These are phyloP conservation scores for Candida glucosophila DNA, from an alignment of 1,139 yeast genomes.

Conservation along the genomic window DNA sequence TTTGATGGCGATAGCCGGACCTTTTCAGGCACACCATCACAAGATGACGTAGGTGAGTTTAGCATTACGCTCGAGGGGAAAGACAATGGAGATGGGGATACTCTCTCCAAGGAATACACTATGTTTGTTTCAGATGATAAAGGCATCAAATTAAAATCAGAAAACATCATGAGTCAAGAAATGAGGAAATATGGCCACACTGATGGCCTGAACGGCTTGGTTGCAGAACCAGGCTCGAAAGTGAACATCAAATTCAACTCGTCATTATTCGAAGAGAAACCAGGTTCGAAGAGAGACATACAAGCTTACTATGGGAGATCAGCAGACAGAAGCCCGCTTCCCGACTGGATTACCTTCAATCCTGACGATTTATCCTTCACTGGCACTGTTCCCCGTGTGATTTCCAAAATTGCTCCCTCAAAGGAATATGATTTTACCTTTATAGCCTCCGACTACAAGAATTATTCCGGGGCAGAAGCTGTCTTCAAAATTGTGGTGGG, in stretches of 20 bases:
- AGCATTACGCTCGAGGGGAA: conserved; percentile 51
- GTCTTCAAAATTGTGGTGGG: conserved; percentile 73
- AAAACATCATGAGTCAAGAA: conserved; percentile 36
- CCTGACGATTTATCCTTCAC: conserved; percentile 54
- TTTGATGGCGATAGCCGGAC: conserved; percentile 58
- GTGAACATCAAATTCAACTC: conserved; percentile 57
- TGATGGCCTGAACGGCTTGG: conserved; percentile 67
- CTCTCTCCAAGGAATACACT: conserved; percentile 38
- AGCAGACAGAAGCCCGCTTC: conserved; percentile 75
- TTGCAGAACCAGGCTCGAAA: conserved; percentile 57
- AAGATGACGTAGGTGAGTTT: conserved; percentile 33
- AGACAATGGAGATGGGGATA: conserved; percentile 44
- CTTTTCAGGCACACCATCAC: conserved; percentile 62
- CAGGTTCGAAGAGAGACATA: conserved; percentile 37
- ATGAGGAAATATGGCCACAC: conserved; percentile 54
- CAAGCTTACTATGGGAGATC: conserved; percentile 80
- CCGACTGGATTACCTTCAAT: conserved; percentile 79
- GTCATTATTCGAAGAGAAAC: conserved; percentile 42
- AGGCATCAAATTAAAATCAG: conserved; percentile 37
- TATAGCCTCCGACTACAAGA: conserved; percentile 71
- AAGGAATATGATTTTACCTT: conserved; percentile 61
- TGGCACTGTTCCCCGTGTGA: conserved; percentile 84
- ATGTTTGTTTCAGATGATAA: conserved; percentile 51
- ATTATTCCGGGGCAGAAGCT: conserved; percentile 66
- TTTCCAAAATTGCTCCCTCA: conserved; percentile 84